A percentile compares a stretch with the other conserved stretches of the same genome.
Evolutionary conservation across 306 rosid genomes (phyloP).

Genomic region (Mimosa bimucronata): DNA sequence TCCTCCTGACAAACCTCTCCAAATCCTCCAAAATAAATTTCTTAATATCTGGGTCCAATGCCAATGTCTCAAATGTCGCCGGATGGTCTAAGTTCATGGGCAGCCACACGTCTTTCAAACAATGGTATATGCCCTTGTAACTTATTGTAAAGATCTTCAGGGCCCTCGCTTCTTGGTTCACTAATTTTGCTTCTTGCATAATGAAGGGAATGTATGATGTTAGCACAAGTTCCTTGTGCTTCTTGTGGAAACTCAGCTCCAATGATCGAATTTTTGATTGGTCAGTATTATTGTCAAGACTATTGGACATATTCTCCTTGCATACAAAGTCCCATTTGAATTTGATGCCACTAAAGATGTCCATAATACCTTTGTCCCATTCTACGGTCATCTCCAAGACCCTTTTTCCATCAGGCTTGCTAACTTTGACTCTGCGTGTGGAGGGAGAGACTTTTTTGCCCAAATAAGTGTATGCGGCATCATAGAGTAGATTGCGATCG

Average conservation of each 20-base stretch:
- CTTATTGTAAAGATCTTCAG: conserved; percentile 60
- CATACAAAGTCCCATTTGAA: conserved; percentile 55
- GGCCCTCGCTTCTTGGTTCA: conserved; percentile 55
- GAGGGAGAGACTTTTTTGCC: conserved; percentile 56
- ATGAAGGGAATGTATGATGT: conserved; percentile 57
- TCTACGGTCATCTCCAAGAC: conserved; percentile 52
- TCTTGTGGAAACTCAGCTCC: conserved; percentile 62
- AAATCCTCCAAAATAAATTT: conserved; percentile 56
- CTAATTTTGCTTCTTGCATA: conserved; percentile 41
- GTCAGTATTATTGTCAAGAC: conserved; percentile 34
- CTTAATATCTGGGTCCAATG: conserved; percentile 54
- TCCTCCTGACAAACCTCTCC: conserved; percentile 58
- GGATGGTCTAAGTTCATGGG: conserved; percentile 68
- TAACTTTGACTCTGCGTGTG: conserved; percentile 47
- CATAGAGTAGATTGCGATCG: conserved; percentile 59
- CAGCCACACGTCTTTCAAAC: conserved; percentile 44
- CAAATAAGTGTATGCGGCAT: conserved; percentile 59
- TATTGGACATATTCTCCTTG: conserved; percentile 22
- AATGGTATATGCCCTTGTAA: conserved; percentile 31
- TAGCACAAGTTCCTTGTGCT: conserved; percentile 57
- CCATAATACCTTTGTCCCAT: conserved; percentile 43
- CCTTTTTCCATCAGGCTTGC: conserved; percentile 50
- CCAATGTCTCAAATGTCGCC: conserved; percentile 65
- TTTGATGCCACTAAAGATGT: conserved; percentile 53
- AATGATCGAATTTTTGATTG: conserved; percentile 54